phyloP scores from a whole-genome alignment of 805 yeast genomes.

The Hanseniaspora lachancei region DNA sequence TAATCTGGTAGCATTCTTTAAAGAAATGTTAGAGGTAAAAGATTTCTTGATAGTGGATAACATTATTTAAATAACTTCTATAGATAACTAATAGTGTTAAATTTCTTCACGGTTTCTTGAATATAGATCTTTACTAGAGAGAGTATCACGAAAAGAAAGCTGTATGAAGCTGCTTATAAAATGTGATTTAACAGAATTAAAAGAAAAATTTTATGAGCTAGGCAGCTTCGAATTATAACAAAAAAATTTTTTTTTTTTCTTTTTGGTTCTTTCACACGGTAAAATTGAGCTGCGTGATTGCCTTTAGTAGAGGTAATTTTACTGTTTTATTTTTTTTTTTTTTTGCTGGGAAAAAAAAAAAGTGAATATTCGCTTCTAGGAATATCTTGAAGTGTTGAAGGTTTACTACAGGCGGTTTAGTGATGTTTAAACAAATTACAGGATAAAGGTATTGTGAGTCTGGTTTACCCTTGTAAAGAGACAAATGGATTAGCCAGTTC shows the following conservation, averaged over 20 bases:
- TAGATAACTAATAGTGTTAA: conserved; percentile 7
- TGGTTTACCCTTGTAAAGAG: too few species aligned
- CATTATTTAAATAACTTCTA: conserved; percentile 5
- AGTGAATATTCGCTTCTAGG: neutral
- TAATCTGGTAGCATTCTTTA: conserved; percentile 14
- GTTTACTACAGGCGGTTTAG: neutral
- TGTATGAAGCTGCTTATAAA: neutral
- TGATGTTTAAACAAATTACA: too few species aligned
- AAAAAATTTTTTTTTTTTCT: neutral
- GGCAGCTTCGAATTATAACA: neutral
- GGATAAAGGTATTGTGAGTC: too few species aligned
- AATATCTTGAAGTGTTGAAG: neutral
- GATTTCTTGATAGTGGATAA: conserved; percentile 14
- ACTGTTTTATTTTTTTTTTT: too few species aligned
- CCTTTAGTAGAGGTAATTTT: neutral
- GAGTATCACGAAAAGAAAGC: too few species aligned
- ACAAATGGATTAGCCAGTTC: too few species aligned
- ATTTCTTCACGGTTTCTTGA: neutral
- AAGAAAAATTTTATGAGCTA: too few species aligned
- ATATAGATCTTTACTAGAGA: too few species aligned
- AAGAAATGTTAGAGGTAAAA: conserved; percentile 11
- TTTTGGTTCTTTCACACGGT: neutral
- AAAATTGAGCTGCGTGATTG: neutral
- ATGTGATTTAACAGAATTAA: neutral
- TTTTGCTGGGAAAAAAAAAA: neutral